A percentile compares a stretch with the other conserved stretches of the same genome.
Conservation (phyloP, 1,284 basidiomycete genomes). For the Ceratobasidium papillatum region DNA sequence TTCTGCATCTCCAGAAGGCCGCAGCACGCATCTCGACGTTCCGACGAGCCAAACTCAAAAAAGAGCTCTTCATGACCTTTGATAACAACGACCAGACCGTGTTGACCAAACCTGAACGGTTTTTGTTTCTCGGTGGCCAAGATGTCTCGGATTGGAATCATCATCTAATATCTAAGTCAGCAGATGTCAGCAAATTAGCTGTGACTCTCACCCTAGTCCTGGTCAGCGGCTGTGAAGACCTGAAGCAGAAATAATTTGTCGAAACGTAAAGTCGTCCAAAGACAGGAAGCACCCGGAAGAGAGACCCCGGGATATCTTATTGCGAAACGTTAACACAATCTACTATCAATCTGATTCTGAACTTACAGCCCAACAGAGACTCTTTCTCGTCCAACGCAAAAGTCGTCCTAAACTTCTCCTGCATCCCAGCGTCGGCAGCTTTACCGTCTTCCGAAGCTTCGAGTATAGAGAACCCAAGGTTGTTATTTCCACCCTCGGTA, state of each 20-base stretch:
- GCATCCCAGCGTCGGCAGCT: conserved; percentile 67
- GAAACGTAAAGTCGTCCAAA: conserved; percentile 88
- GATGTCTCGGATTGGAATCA: conserved; percentile 89
- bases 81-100: conserved; percentile 88
- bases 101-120: conserved; percentile 87
- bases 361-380: conserved; percentile 83
- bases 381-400: conserved; percentile 91
- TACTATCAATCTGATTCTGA: conserved; percentile 16
- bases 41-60: conserved; percentile 86
- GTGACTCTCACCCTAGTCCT: conserved; percentile 73
- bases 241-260: conserved; percentile 86
- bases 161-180: conserved; percentile 71
- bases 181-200: conserved; percentile 56
- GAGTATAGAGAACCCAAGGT: conserved; percentile 78
- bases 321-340: conserved; percentile 33
- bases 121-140: conserved; percentile 84
- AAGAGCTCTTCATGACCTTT: conserved; percentile 97
- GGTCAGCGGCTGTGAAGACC: conserved; percentile 54
- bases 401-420: conserved; percentile 76
- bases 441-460: conserved; percentile 65
- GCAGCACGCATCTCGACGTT: conserved; percentile 80
- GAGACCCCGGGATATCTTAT: conserved; percentile 85
- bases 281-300: conserved; percentile 86
- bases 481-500: conserved; percentile 33
- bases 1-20: conserved; percentile 79